Base-by-base conservation (phyloP, 352 stramenopile species). In the Phytophthora niederhauseri region DNA sequence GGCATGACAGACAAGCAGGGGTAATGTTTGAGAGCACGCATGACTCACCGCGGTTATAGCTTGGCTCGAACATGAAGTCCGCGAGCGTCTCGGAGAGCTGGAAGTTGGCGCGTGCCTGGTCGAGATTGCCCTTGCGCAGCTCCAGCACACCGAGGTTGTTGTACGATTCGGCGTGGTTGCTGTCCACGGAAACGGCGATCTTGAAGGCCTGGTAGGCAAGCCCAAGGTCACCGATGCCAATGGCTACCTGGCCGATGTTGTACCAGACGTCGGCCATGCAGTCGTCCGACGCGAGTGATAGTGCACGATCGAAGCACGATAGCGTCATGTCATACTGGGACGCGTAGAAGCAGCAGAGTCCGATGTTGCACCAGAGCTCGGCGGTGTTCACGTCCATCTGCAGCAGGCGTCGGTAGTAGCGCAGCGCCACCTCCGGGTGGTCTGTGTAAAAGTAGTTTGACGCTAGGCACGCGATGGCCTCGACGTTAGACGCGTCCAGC, bases 341-440 rank as follows among this genome's bases (percentile, higher is more conserved):
- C 14, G 92, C 91, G 82, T 98, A 95, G 73, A 98, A 98, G 75
- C 94, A 98, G 75, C 92, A 98, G 12, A 98, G 82, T 0, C 91
- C 94, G 17, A 98, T 82, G 81, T 98, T 98, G 82, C 93, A 97
- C 94, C 95, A 98, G 30, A 98, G 81, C 79, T 98, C 94, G 15
- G 92, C 79, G 58, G 81, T 97, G 61, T 83, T 87, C 30, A 97
- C 88, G 63, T 96, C 93, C 90, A 98, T 98, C 72, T 98, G 91
- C 22, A 98, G 81, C 57, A 98, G 77, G 6, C 94, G 84, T 2
- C 94, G 84, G 68, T 98, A 98, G 83, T 98, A 98, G 43, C 93
- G 86, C 57, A 98, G 75, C 14, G 91, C 90, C 19, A 98, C 84
- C 64, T 98, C 91, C 0, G 92, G 93, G 64, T 97, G 92, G 72